phyloP scores from a whole-genome alignment of 805 yeast genomes.

The Tanozyma kutaoensis region DNA sequence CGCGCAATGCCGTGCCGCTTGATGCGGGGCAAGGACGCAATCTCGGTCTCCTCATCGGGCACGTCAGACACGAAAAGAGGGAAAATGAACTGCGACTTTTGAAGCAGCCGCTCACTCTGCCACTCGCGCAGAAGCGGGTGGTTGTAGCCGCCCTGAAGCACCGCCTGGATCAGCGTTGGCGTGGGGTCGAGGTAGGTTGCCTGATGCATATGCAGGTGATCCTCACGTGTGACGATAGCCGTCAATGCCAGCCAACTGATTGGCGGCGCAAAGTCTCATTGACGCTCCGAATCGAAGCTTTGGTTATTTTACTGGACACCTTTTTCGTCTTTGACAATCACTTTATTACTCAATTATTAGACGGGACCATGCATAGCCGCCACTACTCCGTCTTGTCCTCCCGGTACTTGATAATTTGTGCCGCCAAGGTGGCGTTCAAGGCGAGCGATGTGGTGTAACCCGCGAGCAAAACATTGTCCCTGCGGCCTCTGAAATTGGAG shows the following conservation, averaged over 20 bases:
- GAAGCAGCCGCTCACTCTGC: conserved; percentile 78
- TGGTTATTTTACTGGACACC: no score
- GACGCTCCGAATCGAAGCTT: no score
- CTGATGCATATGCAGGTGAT: no score
- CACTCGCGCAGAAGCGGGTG: conserved; percentile 82
- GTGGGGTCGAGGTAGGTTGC: conserved; percentile 56
- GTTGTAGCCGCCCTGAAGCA: conserved; percentile 89
- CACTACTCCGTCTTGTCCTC: conserved; percentile 3
- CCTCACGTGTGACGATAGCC: no score
- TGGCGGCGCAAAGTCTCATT: no score
- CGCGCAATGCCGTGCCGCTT: conserved; percentile 77
- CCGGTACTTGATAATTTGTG: conserved; percentile 13
- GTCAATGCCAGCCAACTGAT: no score
- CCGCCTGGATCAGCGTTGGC: conserved; percentile 53
- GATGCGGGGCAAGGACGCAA: conserved; percentile 78
- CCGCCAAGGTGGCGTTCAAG: conserved; percentile 21
- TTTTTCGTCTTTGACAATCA: no score
- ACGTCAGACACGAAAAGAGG: conserved; percentile 79
- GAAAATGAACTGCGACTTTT: conserved; percentile 83
- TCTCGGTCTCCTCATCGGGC: conserved; percentile 64
- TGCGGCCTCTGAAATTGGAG: conserved; percentile 13
- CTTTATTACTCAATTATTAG: no score
- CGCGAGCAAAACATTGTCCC: conserved; percentile 21
- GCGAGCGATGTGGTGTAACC: conserved; percentile 23
- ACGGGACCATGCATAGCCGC: no score